phyloP scores from a whole-genome alignment of 768 basidiomycete genomes.

The Amanita phalloides region DNA sequence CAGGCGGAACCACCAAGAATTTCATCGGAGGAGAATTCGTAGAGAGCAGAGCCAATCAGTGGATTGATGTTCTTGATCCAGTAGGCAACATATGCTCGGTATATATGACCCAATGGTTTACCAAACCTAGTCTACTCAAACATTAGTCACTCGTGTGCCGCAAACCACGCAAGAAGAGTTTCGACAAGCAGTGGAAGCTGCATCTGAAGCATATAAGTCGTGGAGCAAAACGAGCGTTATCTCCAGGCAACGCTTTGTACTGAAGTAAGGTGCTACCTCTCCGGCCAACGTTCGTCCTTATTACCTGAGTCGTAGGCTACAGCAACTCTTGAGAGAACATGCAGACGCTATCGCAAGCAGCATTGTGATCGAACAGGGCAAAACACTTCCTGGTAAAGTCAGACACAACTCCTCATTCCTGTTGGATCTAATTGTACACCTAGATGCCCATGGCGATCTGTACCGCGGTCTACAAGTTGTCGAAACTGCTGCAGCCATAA shows the following conservation, averaged over 20 bases:
- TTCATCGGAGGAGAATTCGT: slow-evolving; percentile 87
- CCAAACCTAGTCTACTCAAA: slow-evolving; percentile 69
- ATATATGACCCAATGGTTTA: slow-evolving; percentile 4
- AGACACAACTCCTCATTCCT: not conserved
- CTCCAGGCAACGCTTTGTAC: slow-evolving; percentile 75
- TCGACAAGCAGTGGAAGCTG: slow-evolving; percentile 71
- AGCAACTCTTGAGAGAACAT: slow-evolving; percentile 77
- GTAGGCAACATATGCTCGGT: slow-evolving; percentile 29
- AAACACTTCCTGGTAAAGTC: slow-evolving; percentile 71
- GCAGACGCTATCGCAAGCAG: slow-evolving; percentile 77
- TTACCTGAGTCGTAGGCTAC: slow-evolving; percentile 45
- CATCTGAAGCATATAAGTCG: slow-evolving; percentile 74
- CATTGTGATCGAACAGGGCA: slow-evolving; percentile 94
- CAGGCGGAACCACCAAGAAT: slow-evolving; percentile 85
- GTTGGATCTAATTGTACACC: not conserved
- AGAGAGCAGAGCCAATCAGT: slow-evolving; percentile 67
- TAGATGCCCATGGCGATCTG: slow-evolving; percentile 93
- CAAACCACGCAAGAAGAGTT: slow-evolving; percentile 81
- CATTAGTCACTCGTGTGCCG: slow-evolving; percentile 79
- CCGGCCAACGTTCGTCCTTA: not conserved
- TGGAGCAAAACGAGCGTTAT: slow-evolving; percentile 86
- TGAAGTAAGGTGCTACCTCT: slow-evolving; percentile 55
- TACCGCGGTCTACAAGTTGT: slow-evolving; percentile 88
- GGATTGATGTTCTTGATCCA: slow-evolving; percentile 86
- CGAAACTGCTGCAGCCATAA: slow-evolving; percentile 70